Base-by-base conservation (phyloP, 345 rosid genomes). In the Gossypium rotundifolium region DNA sequence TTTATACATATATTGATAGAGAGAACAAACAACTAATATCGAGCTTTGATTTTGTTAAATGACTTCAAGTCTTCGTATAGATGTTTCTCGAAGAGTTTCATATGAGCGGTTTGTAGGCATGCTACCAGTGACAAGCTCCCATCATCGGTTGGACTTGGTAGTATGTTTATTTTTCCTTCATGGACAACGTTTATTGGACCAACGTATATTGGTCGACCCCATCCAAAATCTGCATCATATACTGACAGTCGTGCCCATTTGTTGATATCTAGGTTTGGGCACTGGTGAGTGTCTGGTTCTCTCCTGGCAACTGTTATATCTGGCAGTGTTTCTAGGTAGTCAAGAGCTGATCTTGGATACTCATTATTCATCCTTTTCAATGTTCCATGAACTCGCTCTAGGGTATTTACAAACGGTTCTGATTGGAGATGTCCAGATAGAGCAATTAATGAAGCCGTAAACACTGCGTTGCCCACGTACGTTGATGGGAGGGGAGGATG, bases 251-350 rank as follows among this genome's bases (percentile, higher is more conserved):
- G 53, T 12, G 11, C 3, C 53, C 14, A 11, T 2, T 49, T 13
- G 53, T 0, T 49, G 53, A 49, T 12, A 2, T 0, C 0, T 12
- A 49, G 4, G 53, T 49, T 49, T 12, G 16, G 53, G 53, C 16
- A 49, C 53, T 12, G 4, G 53, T 2, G 0, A 49, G 7, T 49
- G 11, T 49, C 16, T 49, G 3, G 52, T 48, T 13, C 0, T 11
- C 16, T 13, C 76, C 45, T 29, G 74, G 77, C 60, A 76, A 20
- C 59, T 0, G 72, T 71, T 29, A 80, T 29, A 73, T 82, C 69
- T 27, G 74, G 74, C 53, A 70, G 79, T 29, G 2, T 73, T 66
- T 74, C 81, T 44, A 84, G 42, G 71, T 54, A 54, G 11, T 54
- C 59, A n/a, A 54, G 3, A 17, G 59, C 11, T 2, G 59, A 54